A percentile compares a stretch with the other conserved stretches of the same genome.
These are phyloP conservation scores for Apiotrichum siamense DNA, from an alignment of 1,284 basidiomycete genomes.

Conservation along the genomic window DNA sequence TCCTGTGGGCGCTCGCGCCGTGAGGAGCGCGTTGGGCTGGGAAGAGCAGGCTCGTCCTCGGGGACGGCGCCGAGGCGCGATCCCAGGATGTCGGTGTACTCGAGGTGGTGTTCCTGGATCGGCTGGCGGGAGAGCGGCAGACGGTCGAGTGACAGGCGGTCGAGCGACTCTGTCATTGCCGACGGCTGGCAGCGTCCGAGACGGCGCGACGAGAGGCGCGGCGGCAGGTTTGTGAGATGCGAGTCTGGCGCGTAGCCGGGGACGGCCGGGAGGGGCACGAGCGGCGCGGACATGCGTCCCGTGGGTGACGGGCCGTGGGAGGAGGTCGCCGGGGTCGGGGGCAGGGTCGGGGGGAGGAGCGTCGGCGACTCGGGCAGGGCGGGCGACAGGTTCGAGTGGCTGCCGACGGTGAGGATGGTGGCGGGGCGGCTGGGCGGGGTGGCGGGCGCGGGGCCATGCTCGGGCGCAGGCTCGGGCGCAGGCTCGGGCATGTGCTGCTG, in stretches of 20 bases:
- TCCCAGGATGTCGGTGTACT: background rate
- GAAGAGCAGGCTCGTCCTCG: slow-evolving; percentile 1
- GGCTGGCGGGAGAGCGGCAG: too few relatives aligned
- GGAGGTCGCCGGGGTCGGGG: too few relatives aligned
- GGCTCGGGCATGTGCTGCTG: too few relatives aligned
- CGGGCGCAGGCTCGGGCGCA: too few relatives aligned
- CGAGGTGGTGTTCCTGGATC: slow-evolving; percentile 4
- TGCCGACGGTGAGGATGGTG: background rate
- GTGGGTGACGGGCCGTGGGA: too few relatives aligned
- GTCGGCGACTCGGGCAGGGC: slow-evolving; percentile 10
- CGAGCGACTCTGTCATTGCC: slow-evolving; percentile 29
- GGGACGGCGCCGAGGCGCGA: slow-evolving; percentile 2
- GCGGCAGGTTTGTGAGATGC: background rate
- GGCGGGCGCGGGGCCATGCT: too few relatives aligned
- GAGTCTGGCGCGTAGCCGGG: background rate
- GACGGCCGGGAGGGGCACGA: background rate
- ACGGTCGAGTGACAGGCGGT: too few relatives aligned
- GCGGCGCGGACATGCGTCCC: too few relatives aligned
- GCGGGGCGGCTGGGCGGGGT: too few relatives aligned
- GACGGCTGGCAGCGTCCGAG: slow-evolving; percentile 31
- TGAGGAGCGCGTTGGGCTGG: background rate
- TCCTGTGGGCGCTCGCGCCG: background rate
- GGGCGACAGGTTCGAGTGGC: background rate
- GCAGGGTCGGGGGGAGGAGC: background rate
- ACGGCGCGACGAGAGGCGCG: background rate